A percentile compares a stretch with the other conserved stretches of the same genome.
Conservation (phyloP, 345 rosid genomes). For the Gossypium herbaceum region DNA sequence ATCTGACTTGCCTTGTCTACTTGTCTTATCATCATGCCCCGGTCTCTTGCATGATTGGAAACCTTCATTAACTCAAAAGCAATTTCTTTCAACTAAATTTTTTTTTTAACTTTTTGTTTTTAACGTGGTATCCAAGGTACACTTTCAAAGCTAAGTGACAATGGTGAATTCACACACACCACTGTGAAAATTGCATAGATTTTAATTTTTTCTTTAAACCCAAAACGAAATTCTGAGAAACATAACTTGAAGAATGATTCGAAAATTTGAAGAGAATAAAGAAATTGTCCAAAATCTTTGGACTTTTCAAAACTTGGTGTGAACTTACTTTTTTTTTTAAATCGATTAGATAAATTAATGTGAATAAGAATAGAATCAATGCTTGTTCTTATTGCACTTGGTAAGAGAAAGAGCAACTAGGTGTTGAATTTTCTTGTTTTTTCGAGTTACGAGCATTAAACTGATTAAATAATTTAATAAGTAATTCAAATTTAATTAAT, state of each 20-base stretch:
- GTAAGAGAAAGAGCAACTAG: constrained; percentile 5
- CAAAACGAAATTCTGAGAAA: background rate
- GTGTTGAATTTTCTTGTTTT: background rate
- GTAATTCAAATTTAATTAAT: too few relatives aligned
- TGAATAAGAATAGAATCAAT: background rate
- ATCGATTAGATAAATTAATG: too few relatives aligned
- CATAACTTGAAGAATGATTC: background rate
- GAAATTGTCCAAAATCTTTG: too few relatives aligned
- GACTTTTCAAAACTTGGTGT: too few relatives aligned
- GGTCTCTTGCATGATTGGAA: background rate
- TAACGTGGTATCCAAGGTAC: background rate
- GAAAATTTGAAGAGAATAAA: background rate
- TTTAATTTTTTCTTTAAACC: background rate
- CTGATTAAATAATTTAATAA: too few relatives aligned
- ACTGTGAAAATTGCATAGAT: background rate
- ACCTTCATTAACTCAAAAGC: background rate
- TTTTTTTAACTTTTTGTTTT: background rate
- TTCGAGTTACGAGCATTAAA: too few relatives aligned
- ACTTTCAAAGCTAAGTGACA: background rate
- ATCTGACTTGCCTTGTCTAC: background rate
- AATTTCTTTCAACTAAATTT: background rate
- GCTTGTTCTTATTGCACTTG: background rate
- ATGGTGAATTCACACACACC: background rate
- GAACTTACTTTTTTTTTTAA: background rate
- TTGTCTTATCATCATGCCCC: background rate